Conservation (phyloP, 2,329 filamentous ascomycete species). For the Trichoderma guizhouense region DNA sequence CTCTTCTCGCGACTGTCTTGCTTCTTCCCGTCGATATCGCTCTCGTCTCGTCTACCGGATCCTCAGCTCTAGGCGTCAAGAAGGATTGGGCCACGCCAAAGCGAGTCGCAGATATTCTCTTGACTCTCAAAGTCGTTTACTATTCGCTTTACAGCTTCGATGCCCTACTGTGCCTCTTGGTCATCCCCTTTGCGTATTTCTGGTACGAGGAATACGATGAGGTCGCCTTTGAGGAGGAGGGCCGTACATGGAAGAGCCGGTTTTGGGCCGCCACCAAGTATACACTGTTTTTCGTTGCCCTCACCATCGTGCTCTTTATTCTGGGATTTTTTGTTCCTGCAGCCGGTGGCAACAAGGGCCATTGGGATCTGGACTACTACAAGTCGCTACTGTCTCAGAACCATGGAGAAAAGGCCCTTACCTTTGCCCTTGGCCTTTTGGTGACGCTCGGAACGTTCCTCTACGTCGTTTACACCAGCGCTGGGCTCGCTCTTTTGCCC, state of each 20-base stretch:
- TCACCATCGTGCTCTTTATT: conserved; percentile 80
- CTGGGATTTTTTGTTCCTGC: conserved; percentile 92
- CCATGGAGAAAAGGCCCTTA: conserved; percentile 86
- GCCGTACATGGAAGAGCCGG: conserved; percentile 65
- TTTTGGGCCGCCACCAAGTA: conserved; percentile 88
- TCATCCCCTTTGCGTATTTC: conserved; percentile 96
- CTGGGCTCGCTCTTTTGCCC: conserved; percentile 83
- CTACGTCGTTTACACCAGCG: conserved; percentile 84
- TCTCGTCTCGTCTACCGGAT: conserved; percentile 83
- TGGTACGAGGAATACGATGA: conserved; percentile 98
- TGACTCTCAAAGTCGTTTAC: conserved; percentile 83
- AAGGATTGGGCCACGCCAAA: conserved; percentile 93
- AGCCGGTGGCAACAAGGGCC: conserved; percentile 62
- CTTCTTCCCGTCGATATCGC: conserved; percentile 94
- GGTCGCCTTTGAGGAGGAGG: conserved; percentile 78
- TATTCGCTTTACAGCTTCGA: conserved; percentile 91
- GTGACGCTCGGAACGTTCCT: conserved; percentile 82
- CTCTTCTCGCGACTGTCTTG: conserved; percentile 85
- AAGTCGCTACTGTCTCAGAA: conserved; percentile 73
- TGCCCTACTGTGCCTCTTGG: conserved; percentile 79
- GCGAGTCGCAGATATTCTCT: conserved; percentile 71
- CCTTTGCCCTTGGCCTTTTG: conserved; percentile 84
- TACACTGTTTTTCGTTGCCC: conserved; percentile 76
- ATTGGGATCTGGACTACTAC: conserved; percentile 88
- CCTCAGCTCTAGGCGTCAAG: conserved; percentile 71